phyloP scores from a whole-genome alignment of 768 basidiomycete species.

The Rubroboletus satanas region DNA sequence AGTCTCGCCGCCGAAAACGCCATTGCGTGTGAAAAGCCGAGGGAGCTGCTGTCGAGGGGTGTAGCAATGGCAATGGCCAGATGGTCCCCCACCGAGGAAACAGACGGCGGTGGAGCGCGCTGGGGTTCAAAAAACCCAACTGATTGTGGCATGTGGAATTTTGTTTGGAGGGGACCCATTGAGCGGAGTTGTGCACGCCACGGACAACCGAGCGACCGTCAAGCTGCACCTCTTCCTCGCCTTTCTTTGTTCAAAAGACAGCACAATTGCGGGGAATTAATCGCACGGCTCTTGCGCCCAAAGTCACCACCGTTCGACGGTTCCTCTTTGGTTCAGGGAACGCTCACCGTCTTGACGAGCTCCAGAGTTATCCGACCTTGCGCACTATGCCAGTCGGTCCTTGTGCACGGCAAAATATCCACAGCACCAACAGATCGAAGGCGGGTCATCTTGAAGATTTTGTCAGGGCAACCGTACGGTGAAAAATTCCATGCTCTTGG shows the following conservation, averaged over 20 bases:
- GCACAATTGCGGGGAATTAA: background rate
- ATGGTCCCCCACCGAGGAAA: background rate
- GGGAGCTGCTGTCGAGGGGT: background rate
- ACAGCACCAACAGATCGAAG: constrained; percentile 1
- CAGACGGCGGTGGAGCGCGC: background rate
- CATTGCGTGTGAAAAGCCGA: background rate
- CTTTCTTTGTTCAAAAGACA: background rate
- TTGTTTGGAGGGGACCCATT: constrained; percentile 4
- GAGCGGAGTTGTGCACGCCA: constrained; percentile 20
- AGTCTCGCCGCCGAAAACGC: background rate
- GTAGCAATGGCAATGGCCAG: no score
- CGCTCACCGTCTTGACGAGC: constrained; percentile 12
- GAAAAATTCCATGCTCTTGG: constrained; percentile 25
- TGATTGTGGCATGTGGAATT: constrained; percentile 12
- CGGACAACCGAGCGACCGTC: constrained; percentile 1
- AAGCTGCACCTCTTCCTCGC: background rate
- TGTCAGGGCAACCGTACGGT: constrained; percentile 20
- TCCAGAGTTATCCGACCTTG: background rate
- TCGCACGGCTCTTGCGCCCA: constrained; percentile 12
- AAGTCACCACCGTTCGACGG: background rate
- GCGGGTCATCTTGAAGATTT: constrained; percentile 6
- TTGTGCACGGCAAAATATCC: constrained; percentile 2
- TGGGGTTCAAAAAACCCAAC: background rate
- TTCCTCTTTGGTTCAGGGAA: background rate
- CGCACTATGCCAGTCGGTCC: background rate